Conservation (phyloP, 345 rosid species). For the Laguncularia racemosa region DNA sequence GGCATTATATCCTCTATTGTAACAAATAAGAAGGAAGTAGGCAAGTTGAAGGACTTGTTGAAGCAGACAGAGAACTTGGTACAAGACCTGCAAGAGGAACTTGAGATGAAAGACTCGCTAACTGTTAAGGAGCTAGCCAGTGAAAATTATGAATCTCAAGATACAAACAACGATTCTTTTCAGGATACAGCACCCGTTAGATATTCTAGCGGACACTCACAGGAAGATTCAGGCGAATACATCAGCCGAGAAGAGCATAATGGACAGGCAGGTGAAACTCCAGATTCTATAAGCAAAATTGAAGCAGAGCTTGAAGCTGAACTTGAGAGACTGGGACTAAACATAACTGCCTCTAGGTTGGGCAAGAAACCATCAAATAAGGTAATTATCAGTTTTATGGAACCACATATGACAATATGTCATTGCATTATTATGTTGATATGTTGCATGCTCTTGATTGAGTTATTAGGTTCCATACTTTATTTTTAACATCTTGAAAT, state of each 20-base stretch:
- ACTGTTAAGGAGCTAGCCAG: slow-evolving; percentile 46
- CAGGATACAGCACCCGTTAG: slow-evolving; percentile 14
- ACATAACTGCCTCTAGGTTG: slow-evolving; percentile 35
- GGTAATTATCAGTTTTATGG: slow-evolving; percentile 24
- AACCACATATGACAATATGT: background rate
- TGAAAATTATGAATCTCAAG: slow-evolving; percentile 35
- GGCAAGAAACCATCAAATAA: slow-evolving; percentile 43
- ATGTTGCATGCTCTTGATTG: too few species aligned
- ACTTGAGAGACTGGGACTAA: slow-evolving; percentile 79
- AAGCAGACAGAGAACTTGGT: slow-evolving; percentile 62
- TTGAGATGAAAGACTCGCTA: slow-evolving; percentile 58
- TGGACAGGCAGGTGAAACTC: slow-evolving; percentile 28
- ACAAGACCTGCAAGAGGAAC: slow-evolving; percentile 73
- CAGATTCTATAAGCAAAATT: slow-evolving; percentile 58
- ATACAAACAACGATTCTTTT: slow-evolving; percentile 20
- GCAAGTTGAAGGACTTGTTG: slow-evolving; percentile 38
- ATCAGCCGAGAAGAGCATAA: slow-evolving; percentile 19
- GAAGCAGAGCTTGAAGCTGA: slow-evolving; percentile 99
- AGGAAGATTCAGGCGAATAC: slow-evolving; percentile 12
- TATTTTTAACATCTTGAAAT: too few species aligned
- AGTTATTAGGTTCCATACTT: too few species aligned
- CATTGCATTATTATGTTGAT: slow-evolving; percentile 2
- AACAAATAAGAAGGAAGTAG: slow-evolving; percentile 36
- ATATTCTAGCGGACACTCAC: slow-evolving; percentile 10
- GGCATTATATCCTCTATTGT: slow-evolving; percentile 54